Conservation (phyloP, 2,329 filamentous ascomycete genomes). For the Periconia sp. region DNA sequence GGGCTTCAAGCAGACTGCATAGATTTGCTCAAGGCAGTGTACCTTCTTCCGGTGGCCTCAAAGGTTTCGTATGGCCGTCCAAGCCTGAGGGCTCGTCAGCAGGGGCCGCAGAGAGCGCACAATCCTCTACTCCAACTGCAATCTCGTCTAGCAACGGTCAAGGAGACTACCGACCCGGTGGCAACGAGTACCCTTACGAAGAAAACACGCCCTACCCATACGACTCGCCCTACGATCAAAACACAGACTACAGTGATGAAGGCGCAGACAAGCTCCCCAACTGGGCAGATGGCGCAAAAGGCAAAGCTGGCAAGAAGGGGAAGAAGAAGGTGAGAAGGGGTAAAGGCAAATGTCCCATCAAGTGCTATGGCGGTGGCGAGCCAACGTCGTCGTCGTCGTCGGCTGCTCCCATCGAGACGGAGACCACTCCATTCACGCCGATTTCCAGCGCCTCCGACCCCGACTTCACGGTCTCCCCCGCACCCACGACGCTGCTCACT, state of each 20-base stretch:
- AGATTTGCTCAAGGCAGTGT: not conserved
- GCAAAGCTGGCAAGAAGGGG: slow-evolving; percentile 5
- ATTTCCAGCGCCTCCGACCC: not conserved
- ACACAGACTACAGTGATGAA: slow-evolving; percentile 1
- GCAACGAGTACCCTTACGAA: slow-evolving; percentile 2
- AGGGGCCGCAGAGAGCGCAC: too few species aligned
- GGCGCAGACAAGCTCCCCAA: slow-evolving; percentile 11
- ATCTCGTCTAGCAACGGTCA: not conserved
- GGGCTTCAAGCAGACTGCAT: not conserved
- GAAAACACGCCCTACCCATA: slow-evolving; percentile 3
- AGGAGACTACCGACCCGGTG: not conserved
- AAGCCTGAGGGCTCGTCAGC: not conserved
- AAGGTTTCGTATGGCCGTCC: slow-evolving; percentile 6
- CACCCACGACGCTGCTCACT: not conserved
- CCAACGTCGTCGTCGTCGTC: not conserved
- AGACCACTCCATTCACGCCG: not conserved
- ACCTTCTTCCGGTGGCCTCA: slow-evolving; percentile 8
- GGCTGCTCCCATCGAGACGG: not conserved
- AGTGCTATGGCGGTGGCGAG: not conserved
- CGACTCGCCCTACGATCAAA: slow-evolving; percentile 6
- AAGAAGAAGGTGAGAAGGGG: slow-evolving; percentile 11
- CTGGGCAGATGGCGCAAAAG: slow-evolving; percentile 10
- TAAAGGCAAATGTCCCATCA: slow-evolving; percentile 11
- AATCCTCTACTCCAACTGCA: not conserved
- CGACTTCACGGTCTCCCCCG: not conserved